Base-by-base conservation (phyloP, 225 moss, liverwort and hornwort genomes). In the Asterella californica region DNA sequence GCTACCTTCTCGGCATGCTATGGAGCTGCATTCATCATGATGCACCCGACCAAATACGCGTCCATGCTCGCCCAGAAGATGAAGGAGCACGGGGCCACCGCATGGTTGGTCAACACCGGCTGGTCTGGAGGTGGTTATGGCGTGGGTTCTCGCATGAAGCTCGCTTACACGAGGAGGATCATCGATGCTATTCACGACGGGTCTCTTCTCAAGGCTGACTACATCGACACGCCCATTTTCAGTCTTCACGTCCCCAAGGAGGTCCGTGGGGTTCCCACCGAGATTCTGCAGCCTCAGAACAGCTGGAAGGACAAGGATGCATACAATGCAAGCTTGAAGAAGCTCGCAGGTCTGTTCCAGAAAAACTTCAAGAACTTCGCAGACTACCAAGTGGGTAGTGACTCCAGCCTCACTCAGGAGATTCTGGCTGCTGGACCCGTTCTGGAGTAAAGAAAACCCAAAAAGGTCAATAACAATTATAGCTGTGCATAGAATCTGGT, bases 21-120 rank as follows among this genome's bases (percentile, higher is more conserved):
- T 78, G 97, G 97, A 63, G 97, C 97, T 21, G 97, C 97, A n/a
- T 99, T 99, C 89, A 95, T 99, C 79, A 99, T 99, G 95, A 82
- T 93, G 82, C 97, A 99, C 83, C 97, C 97, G 0, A 99, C 97
- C 24, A 94, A 91, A 83, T 99, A 99, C 79, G 97, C 97, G 1
- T 85, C 95, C 22, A 99, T 99, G 97, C 86, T 99, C 18, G 95
- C 97, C 7, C 92, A 95, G 57, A 95, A 94, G 80, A 99, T 99
- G 97, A 87, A 90, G 80, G 83, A 72, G 73, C 86, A 95, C 67
- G 92, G 90, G 55, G 90, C 93, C 8, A 89, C 91, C 6, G 95
- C 97, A 0, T 99, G 95, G 95, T 76, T 99, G 73, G 97, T 99
- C 38, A 99, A 99, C 85, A 99, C 97, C 9, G 97, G 97, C 15